phyloP scores from a whole-genome alignment of 164 flowering plant genomes.

The Chimonanthus praecox region DNA sequence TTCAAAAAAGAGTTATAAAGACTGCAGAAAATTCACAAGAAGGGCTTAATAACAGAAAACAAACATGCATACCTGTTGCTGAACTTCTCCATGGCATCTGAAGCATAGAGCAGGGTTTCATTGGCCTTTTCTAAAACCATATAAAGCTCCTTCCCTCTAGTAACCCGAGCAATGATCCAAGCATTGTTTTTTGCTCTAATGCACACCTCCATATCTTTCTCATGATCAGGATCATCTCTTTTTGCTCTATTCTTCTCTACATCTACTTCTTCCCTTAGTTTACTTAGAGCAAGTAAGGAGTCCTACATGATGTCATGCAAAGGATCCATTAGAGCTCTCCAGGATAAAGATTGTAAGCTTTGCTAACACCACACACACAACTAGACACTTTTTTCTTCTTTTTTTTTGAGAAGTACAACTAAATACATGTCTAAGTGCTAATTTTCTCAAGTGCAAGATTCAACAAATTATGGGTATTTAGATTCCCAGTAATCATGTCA shows the following conservation, averaged over 20 bases:
- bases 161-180: constrained; percentile 76
- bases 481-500: too few relatives aligned
- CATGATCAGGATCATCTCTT: constrained; percentile 42
- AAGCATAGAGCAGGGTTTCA: constrained; percentile 90
- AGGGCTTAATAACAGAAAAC: background rate
- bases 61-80: constrained; percentile 61
- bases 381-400: too few relatives aligned
- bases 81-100: constrained; percentile 86
- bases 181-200: constrained; percentile 86
- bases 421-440: too few relatives aligned
- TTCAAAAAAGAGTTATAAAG: background rate
- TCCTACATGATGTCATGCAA: constrained; percentile 39
- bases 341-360: background rate
- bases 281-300: constrained; percentile 66
- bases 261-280: constrained; percentile 85
- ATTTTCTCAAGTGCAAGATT: too few relatives aligned
- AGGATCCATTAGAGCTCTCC: background rate
- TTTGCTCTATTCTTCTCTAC: constrained; percentile 58
- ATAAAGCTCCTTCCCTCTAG: constrained; percentile 85
- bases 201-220: constrained; percentile 80
- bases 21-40: background rate
- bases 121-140: constrained; percentile 90
- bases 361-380: background rate
- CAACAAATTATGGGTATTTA: too few relatives aligned
- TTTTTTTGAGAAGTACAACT: too few relatives aligned